Base-by-base conservation (phyloP, 306 rosid species). In the Prunus mume region DNA sequence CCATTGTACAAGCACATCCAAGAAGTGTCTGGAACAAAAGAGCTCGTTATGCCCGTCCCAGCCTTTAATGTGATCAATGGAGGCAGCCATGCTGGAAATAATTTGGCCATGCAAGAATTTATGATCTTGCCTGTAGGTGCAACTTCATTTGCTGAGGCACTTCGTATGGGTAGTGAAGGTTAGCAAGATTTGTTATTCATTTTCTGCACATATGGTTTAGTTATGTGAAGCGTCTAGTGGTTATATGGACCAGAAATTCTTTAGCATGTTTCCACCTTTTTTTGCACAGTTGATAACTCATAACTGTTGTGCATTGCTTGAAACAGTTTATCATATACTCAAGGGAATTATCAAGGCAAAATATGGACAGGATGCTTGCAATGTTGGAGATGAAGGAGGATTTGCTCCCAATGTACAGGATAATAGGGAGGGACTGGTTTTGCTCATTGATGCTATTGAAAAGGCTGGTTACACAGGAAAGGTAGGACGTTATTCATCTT, bases 341-440 rank as follows among this genome's bases (percentile, higher is more conserved):
- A 95, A 91, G 96, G 99, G 97, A 60, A 92, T 95, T 75, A 95
- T 95, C 83, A 95, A 95, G 83, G 89, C 88, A 65, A 95, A 95
- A 78, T 95, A 95, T 69, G 99, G 99, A 73, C 99, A 92, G 87
- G 99, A 95, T 85, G 99, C 99, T 75, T 95, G 99, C 80, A 95
- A 95, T 81, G 97, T 92, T 27, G 99, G 99, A 71, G 99, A 95
- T 55, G 99, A 95, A 86, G 99, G 99, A 25, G 99, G 99, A 20
- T 95, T 95, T 84, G 99, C 99, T 68, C 99, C 99, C 68, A 95
- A 86, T 82, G 99, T 95, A 71, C 99, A 95, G 83, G 99, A 95
- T 81, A 95, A 91, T 67, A 89, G 97, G 79, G 99, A 95, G 80
- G 99, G 99, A 24, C 78, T 95, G 76, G 89, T 92, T 76, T 85